A percentile compares a stretch with the other conserved stretches of the same genome.
These are phyloP conservation scores for Tulasnella sp. DNA, from an alignment of 768 basidiomycete genomes.

Conservation along the genomic window DNA sequence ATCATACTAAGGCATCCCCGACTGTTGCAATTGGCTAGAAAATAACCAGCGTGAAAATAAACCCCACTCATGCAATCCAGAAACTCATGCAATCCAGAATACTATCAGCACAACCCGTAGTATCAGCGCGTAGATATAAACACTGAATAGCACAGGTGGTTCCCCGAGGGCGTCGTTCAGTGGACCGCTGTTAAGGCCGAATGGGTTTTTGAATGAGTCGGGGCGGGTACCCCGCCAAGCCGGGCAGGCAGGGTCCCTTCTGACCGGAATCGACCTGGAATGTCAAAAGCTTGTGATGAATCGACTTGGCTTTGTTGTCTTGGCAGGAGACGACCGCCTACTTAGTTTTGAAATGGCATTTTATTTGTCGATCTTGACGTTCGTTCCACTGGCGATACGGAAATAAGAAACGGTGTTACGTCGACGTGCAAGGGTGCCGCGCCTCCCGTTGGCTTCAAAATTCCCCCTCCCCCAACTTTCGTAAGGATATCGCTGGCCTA, in stretches of 20 bases:
- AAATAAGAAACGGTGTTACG: not conserved
- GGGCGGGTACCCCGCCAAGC: constrained; percentile 1
- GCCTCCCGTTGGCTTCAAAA: not conserved
- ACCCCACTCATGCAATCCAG: too few relatives aligned
- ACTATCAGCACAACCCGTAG: too few relatives aligned
- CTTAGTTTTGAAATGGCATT: not conserved
- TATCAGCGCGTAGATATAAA: too few relatives aligned
- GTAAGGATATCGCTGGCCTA: not conserved
- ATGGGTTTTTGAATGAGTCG: constrained; percentile 74
- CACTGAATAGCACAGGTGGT: constrained; percentile 64
- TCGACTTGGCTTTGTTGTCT: constrained; percentile 6
- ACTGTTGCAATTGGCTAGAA: not conserved
- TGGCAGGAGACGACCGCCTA: not conserved
- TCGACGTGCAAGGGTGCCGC: not conserved
- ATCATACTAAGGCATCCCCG: not conserved
- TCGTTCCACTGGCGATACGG: not conserved
- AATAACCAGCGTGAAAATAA: not conserved
- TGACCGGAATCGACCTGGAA: not conserved
- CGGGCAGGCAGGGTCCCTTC: not conserved
- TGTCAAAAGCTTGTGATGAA: not conserved
- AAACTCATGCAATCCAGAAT: too few relatives aligned
- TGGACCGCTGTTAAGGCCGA: constrained; percentile 59
- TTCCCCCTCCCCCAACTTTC: not conserved
- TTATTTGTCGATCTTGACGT: constrained; percentile 2
- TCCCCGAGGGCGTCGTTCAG: constrained; percentile 78